These are phyloP conservation scores for Orobanche coerulescens DNA, from an alignment of 257 asterid species.

Conservation along the genomic window DNA sequence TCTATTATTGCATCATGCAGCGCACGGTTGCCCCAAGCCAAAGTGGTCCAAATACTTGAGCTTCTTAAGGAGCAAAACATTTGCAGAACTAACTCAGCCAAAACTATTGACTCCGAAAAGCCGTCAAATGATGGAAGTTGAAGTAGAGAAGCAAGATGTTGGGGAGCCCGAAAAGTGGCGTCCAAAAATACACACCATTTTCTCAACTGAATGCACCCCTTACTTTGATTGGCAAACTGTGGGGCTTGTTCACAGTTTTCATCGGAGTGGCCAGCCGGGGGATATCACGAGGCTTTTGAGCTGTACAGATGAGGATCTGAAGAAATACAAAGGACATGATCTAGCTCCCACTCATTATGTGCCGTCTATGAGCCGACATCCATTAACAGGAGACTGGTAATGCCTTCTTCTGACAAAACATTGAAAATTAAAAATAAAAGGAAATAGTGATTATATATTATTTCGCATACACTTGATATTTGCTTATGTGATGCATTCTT, in stretches of 20 bases:
- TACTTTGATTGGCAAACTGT: constrained; percentile 98
- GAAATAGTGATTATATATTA: too few species aligned
- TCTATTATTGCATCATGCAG: constrained; percentile 64
- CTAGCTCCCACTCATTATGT: constrained; percentile 92
- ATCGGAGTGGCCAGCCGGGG: constrained; percentile 89
- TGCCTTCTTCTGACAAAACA: constrained; percentile 11
- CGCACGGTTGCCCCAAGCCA: constrained; percentile 75
- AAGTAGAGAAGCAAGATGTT: constrained; percentile 35
- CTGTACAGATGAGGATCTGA: constrained; percentile 84
- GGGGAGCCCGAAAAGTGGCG: constrained; percentile 47
- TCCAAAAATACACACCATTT: constrained; percentile 85
- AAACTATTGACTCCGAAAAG: constrained; percentile 51
- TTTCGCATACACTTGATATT: too few species aligned
- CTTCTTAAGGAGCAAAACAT: constrained; percentile 76
- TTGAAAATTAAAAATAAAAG: too few species aligned
- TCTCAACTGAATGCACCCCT: constrained; percentile 85
- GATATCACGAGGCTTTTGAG: constrained; percentile 83
- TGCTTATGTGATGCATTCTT: too few species aligned
- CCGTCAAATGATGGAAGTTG: constrained; percentile 53
- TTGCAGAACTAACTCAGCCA: constrained; percentile 61
- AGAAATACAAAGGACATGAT: constrained; percentile 79
- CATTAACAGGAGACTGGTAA: constrained; percentile 92
- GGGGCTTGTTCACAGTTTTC: constrained; percentile 90
- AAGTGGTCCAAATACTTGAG: constrained; percentile 84
- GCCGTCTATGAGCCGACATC: constrained; percentile 99